Percentiles rank a stretch among this genome's conserved stretches.
Conservation (phyloP, 768 basidiomycete genomes). For the Leccinellum luteum region DNA sequence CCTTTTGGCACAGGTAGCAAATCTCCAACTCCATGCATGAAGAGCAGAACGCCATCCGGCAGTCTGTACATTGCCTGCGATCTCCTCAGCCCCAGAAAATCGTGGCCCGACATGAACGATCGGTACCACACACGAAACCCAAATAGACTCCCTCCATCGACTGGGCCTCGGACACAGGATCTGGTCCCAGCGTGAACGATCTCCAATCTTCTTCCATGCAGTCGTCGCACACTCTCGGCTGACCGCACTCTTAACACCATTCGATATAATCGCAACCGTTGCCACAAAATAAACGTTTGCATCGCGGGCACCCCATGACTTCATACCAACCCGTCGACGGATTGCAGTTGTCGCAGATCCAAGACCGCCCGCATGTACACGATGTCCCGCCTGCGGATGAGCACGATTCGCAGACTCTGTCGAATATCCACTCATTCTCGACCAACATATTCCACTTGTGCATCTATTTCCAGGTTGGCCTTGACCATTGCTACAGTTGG, state of each 20-base stretch:
- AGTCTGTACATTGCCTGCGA: too few species aligned
- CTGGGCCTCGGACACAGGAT: too few species aligned
- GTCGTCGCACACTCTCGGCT: too few species aligned
- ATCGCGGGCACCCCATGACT: constrained; percentile 18
- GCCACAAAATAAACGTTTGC: constrained; percentile 15
- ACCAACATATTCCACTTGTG: constrained; percentile 15
- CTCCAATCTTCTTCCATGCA: too few species aligned
- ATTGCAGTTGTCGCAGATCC: constrained; percentile 25
- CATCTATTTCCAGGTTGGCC: constrained; percentile 9
- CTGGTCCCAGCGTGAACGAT: too few species aligned
- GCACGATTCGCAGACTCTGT: constrained; percentile 17
- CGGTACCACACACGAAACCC: too few species aligned
- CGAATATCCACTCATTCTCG: neutral
- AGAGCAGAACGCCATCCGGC: too few species aligned
- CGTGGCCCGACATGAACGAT: too few species aligned
- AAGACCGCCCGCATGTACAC: constrained; percentile 19
- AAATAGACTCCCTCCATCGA: too few species aligned
- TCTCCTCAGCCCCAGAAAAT: too few species aligned
- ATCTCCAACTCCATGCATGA: too few species aligned
- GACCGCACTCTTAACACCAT: constrained; percentile 4
- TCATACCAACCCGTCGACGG: constrained; percentile 1
- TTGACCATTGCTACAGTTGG: neutral
- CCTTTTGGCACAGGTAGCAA: too few species aligned
- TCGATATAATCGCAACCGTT: constrained; percentile 23
- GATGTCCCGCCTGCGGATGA: constrained; percentile 17